Evolutionary conservation across 2,329 filamentous ascomycete genomes (phyloP).

Genomic region (Gaeumannomyces tritici): DNA sequence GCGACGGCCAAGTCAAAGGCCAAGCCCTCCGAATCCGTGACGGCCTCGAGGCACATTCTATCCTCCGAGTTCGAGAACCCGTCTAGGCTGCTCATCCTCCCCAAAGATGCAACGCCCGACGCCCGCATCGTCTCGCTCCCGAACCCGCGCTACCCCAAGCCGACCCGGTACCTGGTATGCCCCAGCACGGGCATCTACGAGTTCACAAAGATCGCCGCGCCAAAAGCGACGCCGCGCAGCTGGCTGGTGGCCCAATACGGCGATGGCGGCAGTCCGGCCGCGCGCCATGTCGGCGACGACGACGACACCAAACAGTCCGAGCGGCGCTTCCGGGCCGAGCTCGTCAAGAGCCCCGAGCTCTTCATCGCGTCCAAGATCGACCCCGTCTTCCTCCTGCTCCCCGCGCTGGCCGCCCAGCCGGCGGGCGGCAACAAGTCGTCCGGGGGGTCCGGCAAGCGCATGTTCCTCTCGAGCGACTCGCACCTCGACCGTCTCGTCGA

Average conservation of each 20-base stretch:
- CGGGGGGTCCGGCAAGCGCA: slow-evolving; percentile 42
- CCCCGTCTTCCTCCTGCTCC: slow-evolving; percentile 72
- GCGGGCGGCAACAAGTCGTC: slow-evolving; percentile 10
- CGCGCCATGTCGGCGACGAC: slow-evolving; percentile 7
- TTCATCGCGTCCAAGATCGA: slow-evolving; percentile 79
- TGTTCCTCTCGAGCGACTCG: slow-evolving; percentile 63
- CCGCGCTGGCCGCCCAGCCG: slow-evolving; percentile 47
- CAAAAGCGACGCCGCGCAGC: slow-evolving; percentile 45
- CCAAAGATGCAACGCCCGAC: slow-evolving; percentile 39
- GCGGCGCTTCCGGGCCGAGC: slow-evolving; percentile 9
- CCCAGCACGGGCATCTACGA: slow-evolving; percentile 55
- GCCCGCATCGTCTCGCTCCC: slow-evolving; percentile 51
- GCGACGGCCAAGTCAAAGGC: slow-evolving; percentile 11
- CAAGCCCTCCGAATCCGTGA: slow-evolving; percentile 9
- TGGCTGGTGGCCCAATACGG: slow-evolving; percentile 39
- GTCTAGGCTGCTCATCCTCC: slow-evolving; percentile 51
- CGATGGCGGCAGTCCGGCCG: slow-evolving; percentile 18
- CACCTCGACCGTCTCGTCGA: slow-evolving; percentile 55
- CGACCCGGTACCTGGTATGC: slow-evolving; percentile 52
- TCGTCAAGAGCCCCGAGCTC: slow-evolving; percentile 63
- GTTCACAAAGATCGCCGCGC: slow-evolving; percentile 47
- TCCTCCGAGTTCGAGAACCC: slow-evolving; percentile 29
- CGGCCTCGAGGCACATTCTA: slow-evolving; percentile 31
- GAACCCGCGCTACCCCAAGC: slow-evolving; percentile 44
- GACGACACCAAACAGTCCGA: slow-evolving; percentile 3